Conservation (phyloP, 192 early-diverging fungal species). For the Backusella westeae region DNA sequence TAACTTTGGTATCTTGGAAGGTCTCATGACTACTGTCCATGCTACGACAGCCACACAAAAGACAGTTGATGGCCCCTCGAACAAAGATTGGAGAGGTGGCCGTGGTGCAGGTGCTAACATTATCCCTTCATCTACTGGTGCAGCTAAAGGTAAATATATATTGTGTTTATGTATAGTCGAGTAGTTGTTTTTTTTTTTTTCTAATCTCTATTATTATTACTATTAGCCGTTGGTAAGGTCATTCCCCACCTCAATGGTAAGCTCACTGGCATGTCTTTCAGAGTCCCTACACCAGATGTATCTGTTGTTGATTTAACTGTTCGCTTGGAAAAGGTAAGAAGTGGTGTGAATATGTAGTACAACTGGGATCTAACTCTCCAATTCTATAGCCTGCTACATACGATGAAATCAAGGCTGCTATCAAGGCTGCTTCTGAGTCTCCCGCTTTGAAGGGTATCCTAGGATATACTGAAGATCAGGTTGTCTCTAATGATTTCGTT, state of each 20-base stretch:
- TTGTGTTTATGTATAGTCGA: not conserved
- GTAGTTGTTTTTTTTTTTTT: not conserved
- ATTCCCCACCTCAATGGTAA: constrained; percentile 91
- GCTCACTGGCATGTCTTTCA: constrained; percentile 97
- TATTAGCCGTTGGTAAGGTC: constrained; percentile 88
- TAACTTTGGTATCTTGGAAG: constrained; percentile 93
- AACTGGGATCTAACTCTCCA: not conserved
- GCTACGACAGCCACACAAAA: constrained; percentile 98
- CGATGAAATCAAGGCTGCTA: constrained; percentile 80
- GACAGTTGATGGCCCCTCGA: constrained; percentile 95
- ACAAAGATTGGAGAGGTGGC: constrained; percentile 94
- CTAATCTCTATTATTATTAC: not conserved
- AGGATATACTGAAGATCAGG: constrained; percentile 89
- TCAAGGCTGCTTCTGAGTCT: constrained; percentile 80
- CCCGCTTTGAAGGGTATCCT: constrained; percentile 79
- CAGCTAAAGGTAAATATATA: constrained; percentile 66
- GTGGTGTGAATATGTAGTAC: not conserved
- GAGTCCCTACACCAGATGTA: constrained; percentile 90
- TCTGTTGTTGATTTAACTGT: constrained; percentile 96
- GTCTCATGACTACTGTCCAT: constrained; percentile 97
- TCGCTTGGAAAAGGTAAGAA: constrained; percentile 70
- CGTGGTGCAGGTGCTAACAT: constrained; percentile 92
- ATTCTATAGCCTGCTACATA: constrained; percentile 65
- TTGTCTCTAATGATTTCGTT: constrained; percentile 94
- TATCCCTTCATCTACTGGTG: constrained; percentile 95